Evolutionary conservation across 2,329 filamentous ascomycete species (phyloP).

Genomic region (Leptographium flavum): DNA sequence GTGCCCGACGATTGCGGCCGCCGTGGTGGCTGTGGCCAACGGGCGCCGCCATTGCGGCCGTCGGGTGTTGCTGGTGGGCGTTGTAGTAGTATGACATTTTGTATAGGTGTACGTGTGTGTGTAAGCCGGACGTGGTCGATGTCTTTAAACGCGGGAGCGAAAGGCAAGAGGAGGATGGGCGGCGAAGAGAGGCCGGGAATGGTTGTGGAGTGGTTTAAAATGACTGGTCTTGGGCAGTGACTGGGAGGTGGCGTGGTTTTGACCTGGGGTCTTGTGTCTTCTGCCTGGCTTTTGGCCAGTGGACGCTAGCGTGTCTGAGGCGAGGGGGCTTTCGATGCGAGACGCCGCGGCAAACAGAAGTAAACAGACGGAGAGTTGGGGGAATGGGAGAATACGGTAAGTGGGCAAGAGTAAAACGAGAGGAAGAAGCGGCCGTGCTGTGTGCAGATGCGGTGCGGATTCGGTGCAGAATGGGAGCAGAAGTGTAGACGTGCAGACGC

Average conservation of each 20-base stretch:
- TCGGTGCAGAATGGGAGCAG: no score
- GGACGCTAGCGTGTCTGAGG: background rate
- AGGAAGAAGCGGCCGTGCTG: no score
- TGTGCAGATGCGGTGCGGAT: no score
- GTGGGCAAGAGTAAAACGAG: no score
- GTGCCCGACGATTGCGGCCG: conserved; percentile 72
- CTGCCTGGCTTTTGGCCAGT: background rate
- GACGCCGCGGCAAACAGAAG: background rate
- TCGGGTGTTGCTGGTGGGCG: conserved; percentile 42
- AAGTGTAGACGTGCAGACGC: no score
- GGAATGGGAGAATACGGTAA: background rate
- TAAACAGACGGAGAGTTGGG: background rate
- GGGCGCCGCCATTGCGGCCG: conserved; percentile 36
- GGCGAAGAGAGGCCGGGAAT: conserved; percentile 3
- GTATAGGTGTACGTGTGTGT: background rate
- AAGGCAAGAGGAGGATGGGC: background rate
- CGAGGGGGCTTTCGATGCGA: background rate
- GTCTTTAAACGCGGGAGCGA: background rate
- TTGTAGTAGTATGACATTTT: conserved; percentile 50
- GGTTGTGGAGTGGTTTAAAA: background rate
- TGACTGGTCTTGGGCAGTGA: background rate
- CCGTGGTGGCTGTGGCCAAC: conserved; percentile 66
- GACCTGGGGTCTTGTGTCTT: background rate
- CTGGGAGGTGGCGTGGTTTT: background rate
- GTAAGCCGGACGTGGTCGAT: conserved; percentile 9